Percentiles rank a stretch among this genome's conserved stretches.
Evolutionary conservation across 257 asterid species (phyloP).

Genomic region (Fraxinus excelsior): DNA sequence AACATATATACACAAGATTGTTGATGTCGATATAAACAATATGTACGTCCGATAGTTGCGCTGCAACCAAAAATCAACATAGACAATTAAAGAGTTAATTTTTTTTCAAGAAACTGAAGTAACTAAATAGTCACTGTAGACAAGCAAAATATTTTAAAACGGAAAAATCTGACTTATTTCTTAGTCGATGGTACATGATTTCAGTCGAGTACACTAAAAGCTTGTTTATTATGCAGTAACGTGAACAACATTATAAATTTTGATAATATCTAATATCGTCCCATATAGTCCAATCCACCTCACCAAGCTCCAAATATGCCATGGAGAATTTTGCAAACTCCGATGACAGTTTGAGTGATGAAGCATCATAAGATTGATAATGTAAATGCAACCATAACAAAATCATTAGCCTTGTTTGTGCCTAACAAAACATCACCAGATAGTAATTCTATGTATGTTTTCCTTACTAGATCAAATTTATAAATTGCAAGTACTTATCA

Average conservation of each 20-base stretch:
- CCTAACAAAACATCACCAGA: background rate
- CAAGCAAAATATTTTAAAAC: background rate
- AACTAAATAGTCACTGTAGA: background rate
- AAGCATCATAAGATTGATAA: background rate
- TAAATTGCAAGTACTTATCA: background rate
- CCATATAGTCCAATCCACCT: background rate
- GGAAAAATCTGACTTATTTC: background rate
- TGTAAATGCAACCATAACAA: background rate
- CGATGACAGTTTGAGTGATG: no score
- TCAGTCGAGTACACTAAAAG: no score
- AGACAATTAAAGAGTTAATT: constrained; percentile 16
- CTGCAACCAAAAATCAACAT: constrained; percentile 50
- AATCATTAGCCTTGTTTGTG: background rate
- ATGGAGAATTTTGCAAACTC: background rate
- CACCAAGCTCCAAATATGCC: background rate
- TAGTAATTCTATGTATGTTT: background rate
- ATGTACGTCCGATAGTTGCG: constrained; percentile 81
- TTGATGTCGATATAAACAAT: constrained; percentile 73
- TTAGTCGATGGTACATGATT: background rate
- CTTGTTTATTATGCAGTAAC: no score
- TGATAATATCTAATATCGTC: background rate
- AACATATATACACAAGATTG: constrained; percentile 75
- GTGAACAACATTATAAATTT: no score
- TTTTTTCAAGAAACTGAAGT: background rate
- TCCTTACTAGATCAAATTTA: background rate